Conservation (phyloP, 176 grass and related monocot genomes). For the Lolium rigidum region DNA sequence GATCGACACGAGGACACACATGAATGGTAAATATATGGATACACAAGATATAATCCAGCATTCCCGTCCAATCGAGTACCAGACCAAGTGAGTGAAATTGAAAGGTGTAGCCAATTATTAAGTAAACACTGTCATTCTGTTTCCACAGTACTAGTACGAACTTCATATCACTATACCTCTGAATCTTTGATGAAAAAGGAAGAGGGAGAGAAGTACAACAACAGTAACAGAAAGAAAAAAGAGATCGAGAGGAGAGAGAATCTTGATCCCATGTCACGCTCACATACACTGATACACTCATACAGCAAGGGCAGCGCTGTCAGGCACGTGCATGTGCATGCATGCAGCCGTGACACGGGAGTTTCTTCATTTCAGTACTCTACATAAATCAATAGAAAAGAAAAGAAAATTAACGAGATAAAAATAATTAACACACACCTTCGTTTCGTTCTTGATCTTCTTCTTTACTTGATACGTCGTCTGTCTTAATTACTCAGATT, state of each 20-base stretch:
- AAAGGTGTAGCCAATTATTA: conserved; percentile 14
- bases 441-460: neutral
- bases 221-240: neutral
- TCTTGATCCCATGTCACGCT: conserved; percentile 52
- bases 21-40: neutral
- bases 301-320: neutral
- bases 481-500: conserved; percentile 2
- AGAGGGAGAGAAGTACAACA: conserved; percentile 37
- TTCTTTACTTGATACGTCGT: neutral
- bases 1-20: neutral
- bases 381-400: neutral
- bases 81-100: neutral
- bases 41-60: conserved; percentile 24
- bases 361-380: neutral
- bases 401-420: conserved; percentile 8
- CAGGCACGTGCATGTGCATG: conserved; percentile 39
- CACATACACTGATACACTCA: conserved; percentile 42
- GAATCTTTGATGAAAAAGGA: conserved; percentile 19
- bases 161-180: conserved; percentile 57
- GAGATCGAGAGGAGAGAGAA: neutral
- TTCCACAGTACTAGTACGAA: conserved; percentile 27
- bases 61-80: neutral
- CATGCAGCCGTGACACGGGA: conserved; percentile 59
- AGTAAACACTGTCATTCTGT: conserved; percentile 37
- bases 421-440: conserved; percentile 35